phyloP scores from a whole-genome alignment of 176 grass and related monocot genomes.

The Pontederia paniculata region DNA sequence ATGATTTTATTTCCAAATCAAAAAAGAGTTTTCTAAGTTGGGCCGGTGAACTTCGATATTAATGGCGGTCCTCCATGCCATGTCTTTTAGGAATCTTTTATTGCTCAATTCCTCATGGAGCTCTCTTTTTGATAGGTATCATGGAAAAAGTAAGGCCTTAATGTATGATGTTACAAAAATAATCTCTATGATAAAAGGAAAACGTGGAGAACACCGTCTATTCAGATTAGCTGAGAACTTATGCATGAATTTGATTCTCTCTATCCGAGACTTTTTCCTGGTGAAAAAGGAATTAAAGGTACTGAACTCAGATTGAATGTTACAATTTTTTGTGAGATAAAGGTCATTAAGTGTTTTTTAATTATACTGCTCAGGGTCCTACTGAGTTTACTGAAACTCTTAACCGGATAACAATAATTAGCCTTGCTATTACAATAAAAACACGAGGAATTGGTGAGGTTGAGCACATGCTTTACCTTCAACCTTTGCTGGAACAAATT shows the following conservation, averaged over 20 bases:
- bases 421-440: constrained; percentile 96
- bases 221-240: constrained; percentile 98
- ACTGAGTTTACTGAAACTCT: constrained; percentile 98
- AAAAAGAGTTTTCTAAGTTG: no score
- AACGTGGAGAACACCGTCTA: constrained; percentile 89
- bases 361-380: constrained; percentile 51
- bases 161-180: constrained; percentile 99
- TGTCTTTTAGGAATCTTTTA: no score
- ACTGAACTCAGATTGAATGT: not conserved
- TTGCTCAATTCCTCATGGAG: not conserved
- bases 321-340: not conserved
- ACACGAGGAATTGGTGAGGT: constrained; percentile 96
- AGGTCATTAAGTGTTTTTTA: not conserved
- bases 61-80: no score
- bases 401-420: constrained; percentile 99
- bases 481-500: constrained; percentile 91
- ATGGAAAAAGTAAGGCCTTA: constrained; percentile 96
- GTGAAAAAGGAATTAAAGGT: constrained; percentile 99
- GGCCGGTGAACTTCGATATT: no score
- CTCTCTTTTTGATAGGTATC: constrained; percentile 42
- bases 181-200: constrained; percentile 94
- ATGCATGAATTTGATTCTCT: constrained; percentile 99
- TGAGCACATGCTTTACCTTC: constrained; percentile 91
- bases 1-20: no score
- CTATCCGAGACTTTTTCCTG: constrained; percentile 90